Evolutionary conservation across 495 filamentous ascomycete genomes (phyloP), one percentile per base, ranked within the genome.

Genomic region (Talaromyces ruber): DNA sequence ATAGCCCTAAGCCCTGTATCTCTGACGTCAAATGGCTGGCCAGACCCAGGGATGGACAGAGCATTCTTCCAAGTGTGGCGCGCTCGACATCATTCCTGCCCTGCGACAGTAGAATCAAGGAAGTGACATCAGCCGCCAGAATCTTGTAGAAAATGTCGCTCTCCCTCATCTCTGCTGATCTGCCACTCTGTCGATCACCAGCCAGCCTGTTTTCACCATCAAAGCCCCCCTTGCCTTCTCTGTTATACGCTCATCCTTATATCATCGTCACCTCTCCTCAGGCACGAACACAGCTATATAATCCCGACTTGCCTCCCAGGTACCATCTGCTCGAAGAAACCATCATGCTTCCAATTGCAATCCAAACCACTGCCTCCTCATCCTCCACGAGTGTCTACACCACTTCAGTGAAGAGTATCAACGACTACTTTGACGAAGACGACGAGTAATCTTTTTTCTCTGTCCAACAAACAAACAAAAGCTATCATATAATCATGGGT

Each of bases 401-500:
- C 30, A 52, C 53, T 21, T 22, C 63, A 22, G 62, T 57, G 24
- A 57, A 62, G 5, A 60, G 59, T 34, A 60, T 60, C 43, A 60
- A 60, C 59, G 59, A 60, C 43, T 60, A 60, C 59, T 12, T 45
- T 21, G 37, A 37, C 39, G 59, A 60, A 8, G 25, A 25, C 25
- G 59, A 60, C 9, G 59, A 60, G 5, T 60, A 70, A 65, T 32
- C 54, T 26, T 58, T 50, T 14, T 24, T 1, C 2, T 25, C 32
- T 11, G 37, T 21, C 8, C 26, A 54, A 54, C 18, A 28, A 55
- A 55, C 52, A 52, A 63, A 63, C 39, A 58, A 52, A 64, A 67
- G 56, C 37, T 43, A 59, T 60, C 62, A 43, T n/a, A 55, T 66
- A 80, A 90, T 78, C 71, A 98, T 98, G 93, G 93, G 93, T 79